A percentile compares a stretch with the other conserved stretches of the same genome.
phyloP scores from a whole-genome alignment of 139 green algal genomes.

The Chlamydomonas sp. region DNA sequence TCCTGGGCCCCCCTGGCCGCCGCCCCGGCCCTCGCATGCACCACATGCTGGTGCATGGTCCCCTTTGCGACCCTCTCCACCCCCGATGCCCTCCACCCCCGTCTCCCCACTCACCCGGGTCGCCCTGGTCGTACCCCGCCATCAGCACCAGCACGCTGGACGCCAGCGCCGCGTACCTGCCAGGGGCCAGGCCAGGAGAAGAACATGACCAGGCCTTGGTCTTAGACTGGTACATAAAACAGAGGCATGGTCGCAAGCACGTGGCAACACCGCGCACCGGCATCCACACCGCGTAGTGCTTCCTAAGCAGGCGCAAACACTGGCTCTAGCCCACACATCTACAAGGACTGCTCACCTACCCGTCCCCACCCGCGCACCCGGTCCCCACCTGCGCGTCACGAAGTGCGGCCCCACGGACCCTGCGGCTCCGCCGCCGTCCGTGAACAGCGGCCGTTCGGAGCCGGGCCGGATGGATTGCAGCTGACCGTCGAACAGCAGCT shows the following conservation, averaged over 20 bases:
- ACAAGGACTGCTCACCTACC: not conserved
- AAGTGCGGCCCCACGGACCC: conserved; percentile 23
- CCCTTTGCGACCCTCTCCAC: too few species aligned
- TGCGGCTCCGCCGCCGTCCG: not conserved
- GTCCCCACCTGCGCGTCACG: not conserved
- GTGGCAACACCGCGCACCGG: too few species aligned
- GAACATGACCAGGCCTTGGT: too few species aligned
- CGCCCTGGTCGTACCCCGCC: conserved; percentile 67
- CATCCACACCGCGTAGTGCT: too few species aligned
- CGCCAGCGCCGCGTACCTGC: conserved; percentile 84
- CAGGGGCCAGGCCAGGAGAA: conserved; percentile 6
- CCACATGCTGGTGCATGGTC: too few species aligned
- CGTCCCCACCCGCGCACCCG: too few species aligned
- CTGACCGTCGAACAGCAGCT: conserved; percentile 87
- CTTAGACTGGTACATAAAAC: too few species aligned
- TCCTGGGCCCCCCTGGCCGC: too few species aligned
- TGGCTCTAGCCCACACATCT: too few species aligned
- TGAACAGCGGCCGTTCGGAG: conserved; percentile 59
- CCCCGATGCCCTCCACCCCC: not conserved
- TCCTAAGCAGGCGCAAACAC: too few species aligned
- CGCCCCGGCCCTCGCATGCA: too few species aligned
- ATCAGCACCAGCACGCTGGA: conserved; percentile 86
- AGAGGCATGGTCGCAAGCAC: too few species aligned
- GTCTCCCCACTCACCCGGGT: conserved; percentile 47
- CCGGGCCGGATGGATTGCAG: conserved; percentile 68